Conservation (phyloP, 139 green algal genomes). For the Coccomyxa sp. region DNA sequence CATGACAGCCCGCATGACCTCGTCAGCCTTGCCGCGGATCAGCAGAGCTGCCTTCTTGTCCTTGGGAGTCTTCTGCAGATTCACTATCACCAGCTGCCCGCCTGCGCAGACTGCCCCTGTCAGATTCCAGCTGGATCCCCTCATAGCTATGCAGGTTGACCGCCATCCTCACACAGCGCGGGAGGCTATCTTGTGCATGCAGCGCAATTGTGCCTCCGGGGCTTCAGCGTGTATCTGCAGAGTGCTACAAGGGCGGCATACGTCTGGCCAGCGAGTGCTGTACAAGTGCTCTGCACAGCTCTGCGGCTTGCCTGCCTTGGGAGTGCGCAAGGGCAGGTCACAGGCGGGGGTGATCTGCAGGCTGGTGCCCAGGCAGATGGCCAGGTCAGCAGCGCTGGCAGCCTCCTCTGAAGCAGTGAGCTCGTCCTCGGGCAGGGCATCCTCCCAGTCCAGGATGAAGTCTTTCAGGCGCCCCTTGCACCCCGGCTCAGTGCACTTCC, state of each 20-base stretch:
- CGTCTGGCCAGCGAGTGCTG: neutral
- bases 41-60: slow-evolving; percentile 31
- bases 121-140: neutral
- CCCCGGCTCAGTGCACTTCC: slow-evolving; percentile 48
- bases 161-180: too few relatives aligned
- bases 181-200: too few relatives aligned
- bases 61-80: slow-evolving; percentile 78
- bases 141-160: neutral
- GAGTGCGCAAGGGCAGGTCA: slow-evolving; percentile 67
- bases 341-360: slow-evolving; percentile 88
- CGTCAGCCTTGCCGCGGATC: slow-evolving; percentile 12
- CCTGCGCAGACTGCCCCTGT: slow-evolving; percentile 28
- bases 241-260: neutral
- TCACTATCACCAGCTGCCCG: slow-evolving; percentile 84
- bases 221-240: neutral
- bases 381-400: slow-evolving; percentile 58
- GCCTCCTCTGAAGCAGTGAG: slow-evolving; percentile 58
- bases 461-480: slow-evolving; percentile 69
- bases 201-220: neutral
- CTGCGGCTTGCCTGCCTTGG: slow-evolving; percentile 17
- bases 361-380: slow-evolving; percentile 81
- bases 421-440: slow-evolving; percentile 80
- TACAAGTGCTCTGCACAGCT: neutral
- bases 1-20: slow-evolving; percentile 14
- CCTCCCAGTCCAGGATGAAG: slow-evolving; percentile 87